phyloP scores from a whole-genome alignment of 768 basidiomycete species.

The Pleurotus citrinopileatus region DNA sequence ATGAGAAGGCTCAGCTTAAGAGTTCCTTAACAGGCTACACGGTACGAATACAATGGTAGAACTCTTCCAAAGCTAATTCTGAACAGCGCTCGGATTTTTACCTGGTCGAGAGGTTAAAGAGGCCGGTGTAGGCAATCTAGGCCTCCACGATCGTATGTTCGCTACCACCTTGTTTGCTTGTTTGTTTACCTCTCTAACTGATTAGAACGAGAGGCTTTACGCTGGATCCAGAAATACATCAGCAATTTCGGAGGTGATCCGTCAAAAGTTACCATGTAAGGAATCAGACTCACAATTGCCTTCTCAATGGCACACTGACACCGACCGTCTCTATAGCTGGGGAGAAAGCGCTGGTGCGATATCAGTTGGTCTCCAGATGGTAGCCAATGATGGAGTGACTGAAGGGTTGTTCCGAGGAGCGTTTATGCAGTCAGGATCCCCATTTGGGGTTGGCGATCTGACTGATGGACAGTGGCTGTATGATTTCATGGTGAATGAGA shows the following conservation, averaged over 20 bases:
- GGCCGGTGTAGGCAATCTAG: slow-evolving; percentile 35
- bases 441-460: slow-evolving; percentile 42
- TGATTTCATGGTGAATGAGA: slow-evolving; percentile 21
- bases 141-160: slow-evolving; percentile 41
- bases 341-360: slow-evolving; percentile 60
- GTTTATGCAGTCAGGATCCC: slow-evolving; percentile 50
- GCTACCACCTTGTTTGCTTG: neutral
- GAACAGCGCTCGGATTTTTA: slow-evolving; percentile 28
- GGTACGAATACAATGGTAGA: no score
- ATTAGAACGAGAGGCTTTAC: slow-evolving; percentile 34
- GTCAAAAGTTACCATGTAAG: slow-evolving; percentile 47
- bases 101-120: slow-evolving; percentile 26
- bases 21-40: no score
- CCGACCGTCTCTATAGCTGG: slow-evolving; percentile 28
- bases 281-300: neutral
- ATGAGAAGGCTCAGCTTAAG: no score
- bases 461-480: slow-evolving; percentile 29
- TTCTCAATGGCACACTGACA: neutral
- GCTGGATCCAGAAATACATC: slow-evolving; percentile 54
- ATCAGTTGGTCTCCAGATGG: slow-evolving; percentile 47
- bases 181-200: neutral
- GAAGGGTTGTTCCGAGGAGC: slow-evolving; percentile 48
- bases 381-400: slow-evolving; percentile 39
- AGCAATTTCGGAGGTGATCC: slow-evolving; percentile 59
- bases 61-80: neutral